Base-by-base conservation (phyloP, 2,329 filamentous ascomycete genomes). In the Apiospora sp. region DNA sequence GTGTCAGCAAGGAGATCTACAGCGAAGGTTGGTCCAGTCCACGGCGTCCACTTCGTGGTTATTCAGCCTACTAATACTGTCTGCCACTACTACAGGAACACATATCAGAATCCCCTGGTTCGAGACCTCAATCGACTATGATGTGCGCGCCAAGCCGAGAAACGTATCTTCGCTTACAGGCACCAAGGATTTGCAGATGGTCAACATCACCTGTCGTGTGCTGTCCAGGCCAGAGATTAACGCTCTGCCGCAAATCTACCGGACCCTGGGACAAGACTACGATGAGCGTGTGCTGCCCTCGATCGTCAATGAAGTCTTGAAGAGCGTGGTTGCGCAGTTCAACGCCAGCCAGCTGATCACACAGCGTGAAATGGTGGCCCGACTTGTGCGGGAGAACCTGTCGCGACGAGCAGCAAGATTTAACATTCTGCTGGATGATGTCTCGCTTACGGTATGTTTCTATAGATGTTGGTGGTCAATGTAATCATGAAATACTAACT, bases 141-240 rank as follows among this genome's bases (percentile, higher is more conserved):
- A 99, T 84, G 96, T 99, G 78, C 96, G 96, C 85, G 96, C 96
- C 74, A 98, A 96, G 88, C 96, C 96, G 80, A 92, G 96, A 82
- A 98, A 97, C 81, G 95, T 99, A 79, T 93, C 96, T 77, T 98
- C 96, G 77, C 90, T 99, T 77, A 99, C 96, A 73, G 96, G 96
- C 78, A 99, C 96, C 81, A 99, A 99, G 89, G 96, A 99, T 85
- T 87, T 99, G 85, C 96, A 99, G 88, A 99, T 99, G 96, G 96
- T 98, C 82, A 99, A 99, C 90, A 98, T 99, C 83, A 99, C 96
- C 81, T 99, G 96, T 86, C 96, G 96, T 94, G 96, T 99, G 73
- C 93, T 99, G 71, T 98, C 96, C 73, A 89, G 95, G 79, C 96
- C 96, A 72, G 91, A 95, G 73, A 87, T 99, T 80, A 91, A 94